Evolutionary conservation across 768 basidiomycete genomes (phyloP), one percentile per base, ranked within the genome.

Genomic region (Sistotremastrum suecicum): DNA sequence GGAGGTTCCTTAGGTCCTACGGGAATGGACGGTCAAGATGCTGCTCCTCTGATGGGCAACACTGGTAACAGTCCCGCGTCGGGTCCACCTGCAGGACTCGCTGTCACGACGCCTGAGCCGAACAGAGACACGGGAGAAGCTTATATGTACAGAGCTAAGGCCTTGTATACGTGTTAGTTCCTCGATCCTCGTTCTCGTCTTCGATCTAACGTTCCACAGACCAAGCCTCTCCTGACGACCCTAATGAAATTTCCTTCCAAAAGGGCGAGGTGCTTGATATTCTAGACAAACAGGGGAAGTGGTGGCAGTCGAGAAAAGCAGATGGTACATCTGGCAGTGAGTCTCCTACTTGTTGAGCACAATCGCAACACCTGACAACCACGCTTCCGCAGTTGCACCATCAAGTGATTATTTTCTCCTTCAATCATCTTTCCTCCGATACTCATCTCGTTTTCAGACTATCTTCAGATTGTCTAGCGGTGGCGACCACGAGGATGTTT

Each of bases 251-350:
- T 37, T 86, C 87, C 41, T 97, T 99, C 63, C 57, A 66, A 43
- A 97, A 97, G 61, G 89, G 90, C 45, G 94, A 97, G 57, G 69
- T 89, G 37, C 74, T 98, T 51, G 90, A 95, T 51, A 83, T 98
- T 45, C 61, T 91, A 47, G 92, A 98, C 64, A 90, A 88, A 63
- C 78, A 86, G 55, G 86, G 86, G 42, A 87, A 89, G 58, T 89
- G 88, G 88, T 91, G 88, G 88, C 86, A 87, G 56, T 83, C 86
- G 34, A 78, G 66, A 57, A 90, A 83, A 63, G 54, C 69, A 11
- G 88, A 91, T 58, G 88, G 85, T 44, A 59, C 67, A 39, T 57
- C 76, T 52, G 85, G 85, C 68, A 88, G 85, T 87, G 60, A 64
- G 85, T 78, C 1, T 3, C 32, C 1, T 44, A 20, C 20, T 20